Conservation (phyloP, 2,329 filamentous ascomycete genomes). For the Trichophyton rubrum region DNA sequence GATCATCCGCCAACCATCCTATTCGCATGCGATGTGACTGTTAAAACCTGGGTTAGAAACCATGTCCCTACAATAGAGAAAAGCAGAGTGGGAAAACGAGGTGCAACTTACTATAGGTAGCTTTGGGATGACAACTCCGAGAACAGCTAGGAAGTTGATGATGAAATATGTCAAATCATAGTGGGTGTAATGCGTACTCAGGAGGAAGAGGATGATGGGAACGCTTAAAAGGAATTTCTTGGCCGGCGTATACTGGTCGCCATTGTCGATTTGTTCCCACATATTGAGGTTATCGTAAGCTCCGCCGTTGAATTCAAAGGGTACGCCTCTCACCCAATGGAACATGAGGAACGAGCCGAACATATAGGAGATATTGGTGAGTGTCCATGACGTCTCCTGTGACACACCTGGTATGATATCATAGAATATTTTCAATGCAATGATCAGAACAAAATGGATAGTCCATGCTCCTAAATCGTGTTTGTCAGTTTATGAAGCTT, state of each 20-base stretch:
- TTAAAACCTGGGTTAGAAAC: conserved; percentile 8
- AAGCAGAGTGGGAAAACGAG: background rate
- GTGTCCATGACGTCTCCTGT: conserved; percentile 95
- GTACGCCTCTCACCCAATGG: conserved; percentile 93
- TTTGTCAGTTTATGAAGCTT: background rate
- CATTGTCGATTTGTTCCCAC: conserved; percentile 99
- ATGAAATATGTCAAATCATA: conserved; percentile 95
- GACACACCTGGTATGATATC: conserved; percentile 93
- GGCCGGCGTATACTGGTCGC: conserved; percentile 93
- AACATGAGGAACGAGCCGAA: conserved; percentile 99
- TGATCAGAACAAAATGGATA: conserved; percentile 89
- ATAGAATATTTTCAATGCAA: conserved; percentile 87
- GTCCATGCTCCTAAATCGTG: conserved; percentile 74
- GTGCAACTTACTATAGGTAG: conserved; percentile 67
- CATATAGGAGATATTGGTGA: conserved; percentile 99
- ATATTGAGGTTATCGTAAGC: conserved; percentile 99
- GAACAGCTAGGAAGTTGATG: conserved; percentile 87
- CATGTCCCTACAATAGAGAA: conserved; percentile 6
- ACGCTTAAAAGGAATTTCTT: conserved; percentile 97
- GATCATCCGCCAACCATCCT: conserved; percentile 57
- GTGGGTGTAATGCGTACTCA: conserved; percentile 98
- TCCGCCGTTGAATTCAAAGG: conserved; percentile 96
- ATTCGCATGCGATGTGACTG: conserved; percentile 70
- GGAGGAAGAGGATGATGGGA: conserved; percentile 82
- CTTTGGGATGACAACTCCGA: conserved; percentile 92